These are phyloP conservation scores for Paecilomyces sp. DNA, from an alignment of 2,329 filamentous ascomycete genomes.

Conservation along the genomic window DNA sequence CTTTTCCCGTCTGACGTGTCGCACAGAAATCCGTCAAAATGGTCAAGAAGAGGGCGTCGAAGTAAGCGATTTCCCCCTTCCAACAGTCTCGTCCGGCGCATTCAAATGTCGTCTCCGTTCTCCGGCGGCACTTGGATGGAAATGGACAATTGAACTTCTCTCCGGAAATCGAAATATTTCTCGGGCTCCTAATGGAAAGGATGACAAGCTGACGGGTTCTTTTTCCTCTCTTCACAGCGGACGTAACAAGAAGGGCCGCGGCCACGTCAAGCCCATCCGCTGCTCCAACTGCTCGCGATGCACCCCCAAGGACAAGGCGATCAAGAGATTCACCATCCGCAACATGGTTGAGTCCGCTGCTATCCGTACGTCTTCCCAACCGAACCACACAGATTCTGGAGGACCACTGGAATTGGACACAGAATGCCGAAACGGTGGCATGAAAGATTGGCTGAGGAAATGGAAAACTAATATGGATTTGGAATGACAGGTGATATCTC, in stretches of 20 bases:
- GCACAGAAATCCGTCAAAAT: constrained; percentile 52
- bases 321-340: constrained; percentile 99
- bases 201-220: constrained; percentile 25
- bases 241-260: constrained; percentile 99
- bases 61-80: constrained; percentile 46
- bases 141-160: constrained; percentile 9
- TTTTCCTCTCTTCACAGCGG: constrained; percentile 53
- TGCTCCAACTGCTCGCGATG: constrained; percentile 84
- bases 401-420: constrained; percentile 3
- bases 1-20: constrained; percentile 22
- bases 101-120: neutral
- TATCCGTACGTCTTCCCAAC: constrained; percentile 70
- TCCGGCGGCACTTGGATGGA: neutral
- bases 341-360: constrained; percentile 99
- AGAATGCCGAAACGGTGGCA: constrained; percentile 3
- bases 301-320: constrained; percentile 99
- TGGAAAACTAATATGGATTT: constrained; percentile 7
- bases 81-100: constrained; percentile 3
- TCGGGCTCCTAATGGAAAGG: constrained; percentile 2
- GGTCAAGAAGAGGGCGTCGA: constrained; percentile 71
- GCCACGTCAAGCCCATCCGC: constrained; percentile 99
- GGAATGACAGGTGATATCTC: constrained; percentile 86
- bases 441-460: neutral
- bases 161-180: constrained; percentile 7
- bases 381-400: constrained; percentile 7